Conservation (phyloP, 441 rosid species). For the Populus hybrid region DNA sequence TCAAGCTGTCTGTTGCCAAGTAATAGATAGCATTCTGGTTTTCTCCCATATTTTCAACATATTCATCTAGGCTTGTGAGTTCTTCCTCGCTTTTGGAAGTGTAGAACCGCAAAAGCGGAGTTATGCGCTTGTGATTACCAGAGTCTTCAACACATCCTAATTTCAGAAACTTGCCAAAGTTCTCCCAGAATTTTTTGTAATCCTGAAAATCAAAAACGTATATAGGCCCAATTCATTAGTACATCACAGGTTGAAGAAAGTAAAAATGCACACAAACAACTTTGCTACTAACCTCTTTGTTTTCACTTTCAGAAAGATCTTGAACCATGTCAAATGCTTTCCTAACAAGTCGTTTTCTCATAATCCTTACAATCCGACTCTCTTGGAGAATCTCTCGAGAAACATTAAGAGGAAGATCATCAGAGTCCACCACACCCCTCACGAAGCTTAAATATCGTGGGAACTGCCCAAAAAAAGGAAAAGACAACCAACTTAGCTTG, state of each 20-base stretch:
- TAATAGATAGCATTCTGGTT: constrained; percentile 91
- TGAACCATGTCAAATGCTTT: constrained; percentile 97
- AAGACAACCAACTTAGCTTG: not conserved
- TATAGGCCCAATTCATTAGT: not conserved
- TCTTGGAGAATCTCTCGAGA: constrained; percentile 98
- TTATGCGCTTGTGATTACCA: constrained; percentile 88
- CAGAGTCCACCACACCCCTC: constrained; percentile 92
- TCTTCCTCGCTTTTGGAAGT: constrained; percentile 91
- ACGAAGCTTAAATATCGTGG: constrained; percentile 96
- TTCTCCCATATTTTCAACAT: constrained; percentile 91
- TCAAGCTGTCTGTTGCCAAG: constrained; percentile 84
- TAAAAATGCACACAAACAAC: constrained; percentile 1
- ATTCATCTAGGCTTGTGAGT: constrained; percentile 76
- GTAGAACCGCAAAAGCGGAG: constrained; percentile 75
- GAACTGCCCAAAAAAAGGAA: constrained; percentile 47
- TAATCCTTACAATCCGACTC: constrained; percentile 92
- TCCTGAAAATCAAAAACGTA: constrained; percentile 44
- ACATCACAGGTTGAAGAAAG: not conserved
- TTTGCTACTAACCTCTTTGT: constrained; percentile 65
- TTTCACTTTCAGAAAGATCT: constrained; percentile 79
- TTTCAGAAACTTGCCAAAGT: constrained; percentile 83
- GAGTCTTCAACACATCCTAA: constrained; percentile 94
- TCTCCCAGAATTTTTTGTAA: constrained; percentile 98
- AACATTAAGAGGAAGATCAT: constrained; percentile 96
- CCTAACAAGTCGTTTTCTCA: constrained; percentile 97